Evolutionary conservation across 495 filamentous ascomycete genomes (phyloP).

Genomic region (Talaromyces nanjingensis): DNA sequence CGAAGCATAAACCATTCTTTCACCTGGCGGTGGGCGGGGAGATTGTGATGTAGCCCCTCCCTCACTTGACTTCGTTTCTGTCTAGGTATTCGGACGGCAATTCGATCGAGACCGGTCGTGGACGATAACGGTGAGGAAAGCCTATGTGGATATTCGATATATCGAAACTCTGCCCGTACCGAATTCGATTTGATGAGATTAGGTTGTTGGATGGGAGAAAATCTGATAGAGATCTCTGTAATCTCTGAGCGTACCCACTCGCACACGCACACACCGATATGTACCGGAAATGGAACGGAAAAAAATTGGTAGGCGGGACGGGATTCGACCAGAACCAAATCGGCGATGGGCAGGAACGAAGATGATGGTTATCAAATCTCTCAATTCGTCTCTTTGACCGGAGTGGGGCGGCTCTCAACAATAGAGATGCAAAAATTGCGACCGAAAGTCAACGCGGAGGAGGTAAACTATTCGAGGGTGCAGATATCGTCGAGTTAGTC

Average conservation of each 20-base stretch:
- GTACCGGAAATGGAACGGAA: neutral
- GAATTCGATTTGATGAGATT: neutral
- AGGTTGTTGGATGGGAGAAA: neutral
- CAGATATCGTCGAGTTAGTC: neutral
- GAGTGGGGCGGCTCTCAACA: neutral
- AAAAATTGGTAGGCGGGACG: neutral
- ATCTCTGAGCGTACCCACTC: neutral
- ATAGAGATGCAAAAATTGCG: neutral
- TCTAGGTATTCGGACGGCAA: neutral
- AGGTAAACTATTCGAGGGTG: neutral
- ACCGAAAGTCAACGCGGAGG: neutral
- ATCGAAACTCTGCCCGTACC: neutral
- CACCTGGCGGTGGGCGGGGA: neutral
- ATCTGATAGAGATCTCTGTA: neutral
- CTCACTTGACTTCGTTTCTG: neutral
- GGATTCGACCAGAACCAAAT: constrained; percentile 5
- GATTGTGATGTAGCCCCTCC: neutral
- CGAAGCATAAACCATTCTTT: constrained; percentile 4
- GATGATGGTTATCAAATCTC: neutral
- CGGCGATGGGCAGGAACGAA: neutral
- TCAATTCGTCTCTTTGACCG: neutral
- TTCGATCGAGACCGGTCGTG: neutral
- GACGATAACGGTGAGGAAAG: neutral
- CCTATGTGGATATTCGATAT: neutral
- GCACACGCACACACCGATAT: neutral